phyloP scores from a whole-genome alignment of 2,329 filamentous ascomycete species.

The Fusarium pilosicola region DNA sequence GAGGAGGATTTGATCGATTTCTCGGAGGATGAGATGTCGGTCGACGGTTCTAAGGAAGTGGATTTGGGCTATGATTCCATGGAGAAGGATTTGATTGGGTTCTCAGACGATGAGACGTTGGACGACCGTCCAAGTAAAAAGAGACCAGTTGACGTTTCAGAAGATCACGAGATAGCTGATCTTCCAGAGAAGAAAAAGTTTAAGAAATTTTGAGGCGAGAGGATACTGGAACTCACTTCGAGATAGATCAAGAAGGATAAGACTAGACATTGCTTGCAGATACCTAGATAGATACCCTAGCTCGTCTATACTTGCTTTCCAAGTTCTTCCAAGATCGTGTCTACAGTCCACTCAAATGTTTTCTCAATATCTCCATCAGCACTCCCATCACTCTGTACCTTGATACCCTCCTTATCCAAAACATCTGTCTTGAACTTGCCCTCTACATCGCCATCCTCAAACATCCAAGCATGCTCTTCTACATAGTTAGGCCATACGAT shows the following conservation, averaged over 20 bases:
- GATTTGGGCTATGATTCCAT: neutral
- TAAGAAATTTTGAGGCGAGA: neutral
- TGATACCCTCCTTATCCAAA: slow-evolving; percentile 56
- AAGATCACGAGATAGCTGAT: neutral
- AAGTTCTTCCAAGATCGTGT: slow-evolving; percentile 63
- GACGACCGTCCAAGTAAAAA: neutral
- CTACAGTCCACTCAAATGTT: slow-evolving; percentile 75
- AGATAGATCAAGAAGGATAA: neutral
- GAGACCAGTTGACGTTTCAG: neutral
- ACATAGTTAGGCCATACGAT: slow-evolving; percentile 98
- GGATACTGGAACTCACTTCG: neutral
- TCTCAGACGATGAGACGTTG: neutral
- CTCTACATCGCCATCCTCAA: slow-evolving; percentile 74
- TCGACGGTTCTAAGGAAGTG: neutral
- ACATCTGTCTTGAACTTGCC: slow-evolving; percentile 60
- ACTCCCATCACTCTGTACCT: slow-evolving; percentile 58
- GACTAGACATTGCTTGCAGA: neutral
- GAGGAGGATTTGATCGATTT: neutral
- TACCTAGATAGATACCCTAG: neutral
- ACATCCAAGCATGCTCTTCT: slow-evolving; percentile 82
- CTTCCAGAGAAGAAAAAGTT: neutral
- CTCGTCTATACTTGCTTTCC: slow-evolving; percentile 41
- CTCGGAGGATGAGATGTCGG: neutral
- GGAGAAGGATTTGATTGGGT: neutral
- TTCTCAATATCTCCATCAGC: slow-evolving; percentile 68